Evolutionary conservation across 306 rosid species (phyloP), one percentile per base, ranked within the genome.

Genomic region (Acacia acuminata): DNA sequence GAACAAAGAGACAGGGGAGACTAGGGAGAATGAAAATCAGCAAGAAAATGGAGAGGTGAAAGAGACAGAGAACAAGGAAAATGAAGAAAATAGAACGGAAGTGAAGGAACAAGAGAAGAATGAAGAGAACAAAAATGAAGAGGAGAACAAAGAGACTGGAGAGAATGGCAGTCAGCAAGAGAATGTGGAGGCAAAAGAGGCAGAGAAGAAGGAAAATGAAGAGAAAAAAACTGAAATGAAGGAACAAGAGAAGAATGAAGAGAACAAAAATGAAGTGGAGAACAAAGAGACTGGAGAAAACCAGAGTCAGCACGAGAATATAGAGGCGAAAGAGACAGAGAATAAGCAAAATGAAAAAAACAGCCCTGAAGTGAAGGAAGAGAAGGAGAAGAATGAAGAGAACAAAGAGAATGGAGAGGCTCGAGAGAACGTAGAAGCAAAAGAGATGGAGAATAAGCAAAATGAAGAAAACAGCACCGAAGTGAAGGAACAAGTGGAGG

Each of bases 101-200:
- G 84, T n/a, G 76, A 87, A 80, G 81, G 89, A 71, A 56, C 75
- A 47, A n/a, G 86, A 25, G 34, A 90, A 77, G 81, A 55, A 55
- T 20, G 44, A 90, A 77, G 81, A 55, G 63, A 20, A 55, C 63
- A 55, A 55, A 55, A 55, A 17, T 77, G 89, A 86, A 11, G 67
- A 10, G 60, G 81, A 81, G 51, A 83, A 81, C 74, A 83, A 87
- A 61, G 81, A 83, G 81, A 69, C 2, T 50, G 71, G 8, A 47
- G 86, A 67, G 17, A 84, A 76, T 5, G 83, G 83, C 44, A 76
- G 34, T 71, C 70, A 55, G 20, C 73, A 19, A 60, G 86, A 50
- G 64, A 85, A 73, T 50, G 88, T 75, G 50, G 82, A 75, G 77
- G 82, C 42, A 51, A 67, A 78, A 43, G 86, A 77, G n/a, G 77